These are phyloP conservation scores for Pythium aphanidermatum DNA, from an alignment of 352 stramenopile species.

Conservation along the genomic window DNA sequence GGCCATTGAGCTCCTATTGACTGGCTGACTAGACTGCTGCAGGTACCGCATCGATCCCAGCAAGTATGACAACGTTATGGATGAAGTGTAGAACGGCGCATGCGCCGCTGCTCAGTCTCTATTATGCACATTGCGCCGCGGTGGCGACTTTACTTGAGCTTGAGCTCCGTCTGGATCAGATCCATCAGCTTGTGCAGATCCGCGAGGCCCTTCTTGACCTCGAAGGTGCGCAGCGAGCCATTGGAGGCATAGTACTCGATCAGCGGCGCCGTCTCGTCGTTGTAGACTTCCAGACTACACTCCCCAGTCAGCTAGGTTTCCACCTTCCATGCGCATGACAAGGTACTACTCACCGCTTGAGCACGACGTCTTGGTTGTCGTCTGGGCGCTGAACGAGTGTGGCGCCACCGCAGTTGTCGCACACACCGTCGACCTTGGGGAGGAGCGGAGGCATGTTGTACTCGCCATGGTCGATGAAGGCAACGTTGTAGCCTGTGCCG, in stretches of 20 bases:
- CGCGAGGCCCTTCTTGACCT: constrained; percentile 81
- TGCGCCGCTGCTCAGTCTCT: too few species aligned
- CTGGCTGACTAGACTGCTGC: background rate
- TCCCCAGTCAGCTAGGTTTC: too few species aligned
- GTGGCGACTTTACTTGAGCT: constrained; percentile 42
- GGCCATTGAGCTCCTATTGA: too few species aligned
- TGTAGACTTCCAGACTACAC: constrained; percentile 79
- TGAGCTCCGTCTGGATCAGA: constrained; percentile 60
- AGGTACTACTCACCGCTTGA: constrained; percentile 34
- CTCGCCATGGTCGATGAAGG: constrained; percentile 78
- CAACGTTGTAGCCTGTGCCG: constrained; percentile 84
- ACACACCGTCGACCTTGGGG: constrained; percentile 76
- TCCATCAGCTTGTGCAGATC: constrained; percentile 73
- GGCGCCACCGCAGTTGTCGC: constrained; percentile 67
- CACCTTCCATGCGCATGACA: background rate
- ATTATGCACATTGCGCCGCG: too few species aligned
- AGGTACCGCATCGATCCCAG: constrained; percentile 73
- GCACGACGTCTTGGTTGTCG: constrained; percentile 76
- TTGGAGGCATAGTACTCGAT: constrained; percentile 82
- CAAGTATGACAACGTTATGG: constrained; percentile 50
- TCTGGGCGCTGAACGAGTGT: constrained; percentile 79
- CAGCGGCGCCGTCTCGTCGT: constrained; percentile 80
- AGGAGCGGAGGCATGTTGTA: constrained; percentile 89
- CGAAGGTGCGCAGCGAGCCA: constrained; percentile 76
- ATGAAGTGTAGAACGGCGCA: too few species aligned